Conservation (phyloP, 805 yeast species). For the Candida arabinofermentans region DNA sequence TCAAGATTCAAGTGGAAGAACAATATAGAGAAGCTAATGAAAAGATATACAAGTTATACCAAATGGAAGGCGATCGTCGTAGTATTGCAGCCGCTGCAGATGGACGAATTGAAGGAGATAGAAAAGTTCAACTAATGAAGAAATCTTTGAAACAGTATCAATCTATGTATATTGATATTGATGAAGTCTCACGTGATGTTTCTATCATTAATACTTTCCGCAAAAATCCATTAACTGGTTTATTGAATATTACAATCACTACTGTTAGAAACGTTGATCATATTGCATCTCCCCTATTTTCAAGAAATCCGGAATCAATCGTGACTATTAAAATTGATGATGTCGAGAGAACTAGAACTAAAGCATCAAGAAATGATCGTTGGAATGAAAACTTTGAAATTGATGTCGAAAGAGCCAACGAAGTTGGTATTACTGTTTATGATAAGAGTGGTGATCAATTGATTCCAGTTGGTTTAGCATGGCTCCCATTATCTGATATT, state of each 20-base stretch:
- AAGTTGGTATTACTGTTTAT: slow-evolving; percentile 81
- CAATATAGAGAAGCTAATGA: slow-evolving; percentile 92
- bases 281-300: slow-evolving; percentile 75
- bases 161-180: slow-evolving; percentile 75
- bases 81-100: slow-evolving; percentile 85
- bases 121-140: slow-evolving; percentile 77
- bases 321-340: slow-evolving; percentile 85
- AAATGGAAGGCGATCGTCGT: slow-evolving; percentile 85
- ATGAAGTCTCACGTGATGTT: slow-evolving; percentile 62
- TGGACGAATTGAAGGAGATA: slow-evolving; percentile 78
- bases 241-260: slow-evolving; percentile 64
- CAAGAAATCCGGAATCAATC: slow-evolving; percentile 74
- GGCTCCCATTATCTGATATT: slow-evolving; percentile 87
- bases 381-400: slow-evolving; percentile 83
- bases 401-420: slow-evolving; percentile 86
- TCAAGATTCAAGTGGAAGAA: slow-evolving; percentile 89
- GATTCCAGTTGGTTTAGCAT: slow-evolving; percentile 87
- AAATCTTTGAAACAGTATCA: slow-evolving; percentile 84
- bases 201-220: slow-evolving; percentile 67
- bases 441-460: slow-evolving; percentile 66
- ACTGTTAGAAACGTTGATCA: slow-evolving; percentile 90
- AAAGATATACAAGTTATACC: slow-evolving; percentile 79
- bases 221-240: slow-evolving; percentile 81
- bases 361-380: slow-evolving; percentile 67
- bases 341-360: slow-evolving; percentile 73